These are phyloP conservation scores for Xenoacremonium recifei DNA, from an alignment of 2,329 filamentous ascomycete genomes.

Conservation along the genomic window DNA sequence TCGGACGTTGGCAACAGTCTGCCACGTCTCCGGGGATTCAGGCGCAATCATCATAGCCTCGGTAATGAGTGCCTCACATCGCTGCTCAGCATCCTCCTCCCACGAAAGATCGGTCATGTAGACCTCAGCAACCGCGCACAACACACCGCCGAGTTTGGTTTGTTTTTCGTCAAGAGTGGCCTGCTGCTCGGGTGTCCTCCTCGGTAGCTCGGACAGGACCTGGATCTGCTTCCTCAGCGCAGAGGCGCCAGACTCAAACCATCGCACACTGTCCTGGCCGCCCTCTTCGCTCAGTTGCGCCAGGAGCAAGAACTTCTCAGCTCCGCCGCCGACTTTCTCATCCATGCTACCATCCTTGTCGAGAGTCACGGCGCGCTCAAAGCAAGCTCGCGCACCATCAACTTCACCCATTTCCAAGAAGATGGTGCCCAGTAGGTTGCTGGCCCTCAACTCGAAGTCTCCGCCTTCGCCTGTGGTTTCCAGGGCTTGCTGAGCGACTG, in stretches of 20 bases:
- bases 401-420: slow-evolving; percentile 79
- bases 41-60: slow-evolving; percentile 87
- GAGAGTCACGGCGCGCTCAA: slow-evolving; percentile 69
- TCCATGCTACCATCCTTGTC: slow-evolving; percentile 73
- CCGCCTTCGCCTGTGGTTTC: slow-evolving; percentile 42
- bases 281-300: slow-evolving; percentile 81
- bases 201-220: slow-evolving; percentile 49
- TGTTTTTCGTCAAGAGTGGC: slow-evolving; percentile 64
- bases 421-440: slow-evolving; percentile 79
- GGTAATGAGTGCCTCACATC: slow-evolving; percentile 85
- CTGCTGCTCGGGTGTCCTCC: slow-evolving; percentile 39
- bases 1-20: slow-evolving; percentile 89
- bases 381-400: slow-evolving; percentile 69
- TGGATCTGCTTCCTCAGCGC: slow-evolving; percentile 72
- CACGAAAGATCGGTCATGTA: slow-evolving; percentile 98
- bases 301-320: slow-evolving; percentile 93
- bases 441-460: slow-evolving; percentile 59
- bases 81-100: slow-evolving; percentile 86
- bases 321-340: slow-evolving; percentile 73
- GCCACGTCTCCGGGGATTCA: slow-evolving; percentile 81
- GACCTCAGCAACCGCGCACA: slow-evolving; percentile 92
- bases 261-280: slow-evolving; percentile 62
- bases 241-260: slow-evolving; percentile 69
- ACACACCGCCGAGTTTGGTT: slow-evolving; percentile 80
- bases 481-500: slow-evolving; percentile 42